Conservation (phyloP, 257 asterid genomes). For the Solanum tarijense region DNA sequence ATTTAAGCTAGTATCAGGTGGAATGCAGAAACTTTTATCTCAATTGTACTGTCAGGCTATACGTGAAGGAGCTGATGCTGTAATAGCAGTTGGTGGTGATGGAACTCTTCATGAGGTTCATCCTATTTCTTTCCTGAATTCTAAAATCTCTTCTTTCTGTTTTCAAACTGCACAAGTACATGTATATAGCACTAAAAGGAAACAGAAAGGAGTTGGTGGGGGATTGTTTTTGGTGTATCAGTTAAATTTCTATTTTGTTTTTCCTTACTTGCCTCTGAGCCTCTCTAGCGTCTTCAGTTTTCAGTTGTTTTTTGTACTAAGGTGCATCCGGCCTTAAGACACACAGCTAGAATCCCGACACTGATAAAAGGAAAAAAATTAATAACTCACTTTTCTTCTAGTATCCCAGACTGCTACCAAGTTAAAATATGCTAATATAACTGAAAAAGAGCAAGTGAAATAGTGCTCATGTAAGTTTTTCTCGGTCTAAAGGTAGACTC, state of each 20-base stretch:
- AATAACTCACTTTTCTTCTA: background rate
- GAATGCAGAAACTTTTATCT: constrained; percentile 8
- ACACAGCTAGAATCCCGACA: background rate
- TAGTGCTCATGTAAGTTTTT: background rate
- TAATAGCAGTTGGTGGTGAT: constrained; percentile 93
- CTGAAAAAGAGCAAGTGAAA: background rate
- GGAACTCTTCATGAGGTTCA: constrained; percentile 93
- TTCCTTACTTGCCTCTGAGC: background rate
- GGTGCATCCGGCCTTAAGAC: background rate
- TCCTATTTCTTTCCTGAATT: background rate
- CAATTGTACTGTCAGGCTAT: constrained; percentile 52
- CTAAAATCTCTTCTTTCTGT: background rate
- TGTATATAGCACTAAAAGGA: background rate
- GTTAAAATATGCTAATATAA: background rate
- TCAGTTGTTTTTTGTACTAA: background rate
- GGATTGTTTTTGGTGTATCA: background rate
- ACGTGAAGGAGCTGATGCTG: constrained; percentile 90
- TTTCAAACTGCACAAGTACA: background rate
- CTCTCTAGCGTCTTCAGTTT: background rate
- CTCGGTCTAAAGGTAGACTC: background rate
- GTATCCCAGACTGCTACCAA: background rate
- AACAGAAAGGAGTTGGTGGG: background rate
- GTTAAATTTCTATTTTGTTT: background rate
- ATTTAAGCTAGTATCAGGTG: constrained; percentile 2
- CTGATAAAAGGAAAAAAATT: background rate